Evolutionary conservation across 164 flowering plant genomes (phyloP), one percentile per base, ranked within the genome.

Genomic region (Piper longum): DNA sequence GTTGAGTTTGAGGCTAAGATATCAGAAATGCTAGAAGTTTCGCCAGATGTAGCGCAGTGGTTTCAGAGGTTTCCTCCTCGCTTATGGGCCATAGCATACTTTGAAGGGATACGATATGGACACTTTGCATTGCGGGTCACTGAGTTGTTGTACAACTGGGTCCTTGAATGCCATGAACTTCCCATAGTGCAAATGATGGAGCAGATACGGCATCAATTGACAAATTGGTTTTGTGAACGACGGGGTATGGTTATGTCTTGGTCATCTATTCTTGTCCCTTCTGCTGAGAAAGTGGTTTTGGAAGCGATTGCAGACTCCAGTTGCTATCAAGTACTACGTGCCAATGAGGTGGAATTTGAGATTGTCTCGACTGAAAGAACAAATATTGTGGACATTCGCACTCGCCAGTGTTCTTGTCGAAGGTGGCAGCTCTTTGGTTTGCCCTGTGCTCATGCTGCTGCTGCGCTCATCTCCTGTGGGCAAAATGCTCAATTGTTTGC

Each of bases 381-480:
- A 55, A 81, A 83, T 57, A 83, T 83, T 40, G 87, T 83, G 62
- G 83, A 83, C 59, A 83, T 83, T 62, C 70, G 77, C 36, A 76
- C 66, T 26, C 79, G 83, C 4, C 74, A 71, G 42, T 89, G 98
- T 66, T 92, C 98, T 2, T 92, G 98, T 71, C 85, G 90, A 41
- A 82, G 96, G 4, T 92, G 98, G 96, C 96, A 92, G 70, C 77
- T 88, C 16, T 92, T 83, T 75, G 98, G 98, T 41, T 64, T 89
- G 62, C 96, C 98, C 17, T 92, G 98, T 82, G 98, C 98, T 16
- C 98, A 92, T 78, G 96, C 95, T 54, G 93, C 91, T 52, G 98
- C 96, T 48, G 98, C 98, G 14, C 91, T 92, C 36, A 75, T 92
- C 54, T 92, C 98, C 41, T 77, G 84, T 64, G 84, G 87, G 62